Evolutionary conservation across 306 rosid genomes (phyloP).

Genomic region (Gynostemma pentaphyllum): DNA sequence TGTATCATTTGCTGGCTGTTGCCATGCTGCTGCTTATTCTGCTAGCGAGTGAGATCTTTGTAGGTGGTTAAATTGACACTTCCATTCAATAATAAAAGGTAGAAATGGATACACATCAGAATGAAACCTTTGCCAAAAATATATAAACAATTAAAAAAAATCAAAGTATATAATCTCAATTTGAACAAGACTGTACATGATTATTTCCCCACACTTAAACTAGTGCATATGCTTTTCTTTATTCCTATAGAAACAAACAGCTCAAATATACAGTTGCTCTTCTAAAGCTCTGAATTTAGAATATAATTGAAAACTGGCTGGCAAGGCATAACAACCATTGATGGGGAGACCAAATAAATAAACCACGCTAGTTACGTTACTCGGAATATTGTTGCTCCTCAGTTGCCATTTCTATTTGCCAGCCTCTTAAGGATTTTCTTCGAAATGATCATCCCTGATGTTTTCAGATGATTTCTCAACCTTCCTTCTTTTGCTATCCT

Average conservation of each 20-base stretch:
- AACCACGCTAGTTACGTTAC: background rate
- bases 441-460: constrained; percentile 19
- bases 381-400: no score
- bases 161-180: background rate
- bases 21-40: background rate
- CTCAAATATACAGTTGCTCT: background rate
- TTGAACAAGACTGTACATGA: background rate
- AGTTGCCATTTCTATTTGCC: constrained; percentile 2
- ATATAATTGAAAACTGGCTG: background rate
- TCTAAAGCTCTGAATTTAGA: background rate
- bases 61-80: background rate
- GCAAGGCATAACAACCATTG: background rate
- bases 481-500: constrained; percentile 47
- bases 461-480: constrained; percentile 22
- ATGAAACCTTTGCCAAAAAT: background rate
- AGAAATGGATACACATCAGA: background rate
- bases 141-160: background rate
- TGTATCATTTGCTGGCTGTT: no score
- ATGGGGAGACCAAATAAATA: background rate
- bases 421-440: constrained; percentile 7
- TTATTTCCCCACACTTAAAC: background rate
- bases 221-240: background rate
- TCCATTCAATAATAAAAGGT: background rate
- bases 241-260: background rate
- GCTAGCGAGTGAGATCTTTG: background rate